Evolutionary conservation across 495 filamentous ascomycete species (phyloP).

Genomic region (Neurospora sp.): DNA sequence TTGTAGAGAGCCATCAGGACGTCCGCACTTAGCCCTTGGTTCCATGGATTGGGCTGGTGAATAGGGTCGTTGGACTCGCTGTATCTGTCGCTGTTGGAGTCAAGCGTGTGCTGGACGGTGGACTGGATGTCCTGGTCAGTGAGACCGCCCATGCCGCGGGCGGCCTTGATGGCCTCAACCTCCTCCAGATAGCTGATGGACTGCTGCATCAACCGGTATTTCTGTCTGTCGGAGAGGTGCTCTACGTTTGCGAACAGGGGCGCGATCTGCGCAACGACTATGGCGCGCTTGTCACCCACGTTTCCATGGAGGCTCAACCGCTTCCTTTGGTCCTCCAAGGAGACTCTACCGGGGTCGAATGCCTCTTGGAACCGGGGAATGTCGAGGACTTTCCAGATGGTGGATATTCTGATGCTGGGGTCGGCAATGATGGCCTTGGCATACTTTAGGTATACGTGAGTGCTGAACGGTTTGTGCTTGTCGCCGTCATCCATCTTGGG

Average conservation of each 20-base stretch:
- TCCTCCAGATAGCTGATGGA: conserved; percentile 25
- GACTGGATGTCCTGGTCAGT: conserved; percentile 3
- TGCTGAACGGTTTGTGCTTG: neutral
- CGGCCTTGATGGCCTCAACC: neutral
- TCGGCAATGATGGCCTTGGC: conserved; percentile 15
- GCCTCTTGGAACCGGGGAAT: conserved; percentile 7
- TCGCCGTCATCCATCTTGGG: neutral
- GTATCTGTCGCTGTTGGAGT: neutral
- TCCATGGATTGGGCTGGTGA: neutral
- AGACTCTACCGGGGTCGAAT: neutral
- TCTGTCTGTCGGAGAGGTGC: conserved; percentile 21
- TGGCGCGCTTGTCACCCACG: neutral
- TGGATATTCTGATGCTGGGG: conserved; percentile 4
- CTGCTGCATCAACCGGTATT: conserved; percentile 28
- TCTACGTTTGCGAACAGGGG: conserved; percentile 23
- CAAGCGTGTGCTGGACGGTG: neutral
- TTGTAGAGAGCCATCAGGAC: conserved; percentile 27
- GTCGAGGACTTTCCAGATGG: conserved; percentile 17
- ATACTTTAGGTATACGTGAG: conserved; percentile 1
- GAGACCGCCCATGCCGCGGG: neutral
- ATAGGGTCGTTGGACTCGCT: neutral
- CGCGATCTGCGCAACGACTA: conserved; percentile 22
- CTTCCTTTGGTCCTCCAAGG: neutral
- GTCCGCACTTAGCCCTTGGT: conserved; percentile 9
- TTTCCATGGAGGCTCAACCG: neutral